These are phyloP conservation scores for Chrysosporium keratinophilum DNA, from an alignment of 2,329 filamentous ascomycete species.

Conservation along the genomic window DNA sequence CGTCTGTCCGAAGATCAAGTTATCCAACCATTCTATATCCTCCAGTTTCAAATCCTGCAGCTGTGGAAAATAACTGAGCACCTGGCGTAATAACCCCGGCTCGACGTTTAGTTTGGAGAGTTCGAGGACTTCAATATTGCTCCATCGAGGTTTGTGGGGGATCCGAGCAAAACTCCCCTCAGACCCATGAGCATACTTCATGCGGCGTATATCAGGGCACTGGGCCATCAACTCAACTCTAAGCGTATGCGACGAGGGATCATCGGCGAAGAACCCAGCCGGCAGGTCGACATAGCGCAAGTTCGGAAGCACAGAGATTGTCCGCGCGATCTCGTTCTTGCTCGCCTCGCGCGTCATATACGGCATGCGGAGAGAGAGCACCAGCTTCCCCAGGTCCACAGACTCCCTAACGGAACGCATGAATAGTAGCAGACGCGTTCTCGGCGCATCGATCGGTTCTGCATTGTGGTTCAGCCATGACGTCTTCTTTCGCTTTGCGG, in stretches of 20 bases:
- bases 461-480: slow-evolving; percentile 66
- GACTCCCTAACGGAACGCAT: slow-evolving; percentile 74
- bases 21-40: slow-evolving; percentile 59
- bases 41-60: slow-evolving; percentile 67
- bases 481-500: slow-evolving; percentile 65
- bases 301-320: slow-evolving; percentile 73
- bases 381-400: slow-evolving; percentile 55
- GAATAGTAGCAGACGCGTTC: slow-evolving; percentile 64
- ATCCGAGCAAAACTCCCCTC: slow-evolving; percentile 68
- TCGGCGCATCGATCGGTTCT: slow-evolving; percentile 68
- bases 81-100: slow-evolving; percentile 49
- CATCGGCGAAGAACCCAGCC: slow-evolving; percentile 75
- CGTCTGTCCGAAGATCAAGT: slow-evolving; percentile 61
- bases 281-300: slow-evolving; percentile 84
- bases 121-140: slow-evolving; percentile 35
- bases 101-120: slow-evolving; percentile 32
- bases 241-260: slow-evolving; percentile 61
- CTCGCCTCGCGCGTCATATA: slow-evolving; percentile 90
- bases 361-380: slow-evolving; percentile 74
- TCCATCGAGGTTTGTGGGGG: slow-evolving; percentile 43
- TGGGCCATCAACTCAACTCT: slow-evolving; percentile 74
- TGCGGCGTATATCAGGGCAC: slow-evolving; percentile 76
- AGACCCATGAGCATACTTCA: slow-evolving; percentile 69
- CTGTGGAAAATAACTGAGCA: slow-evolving; percentile 55
- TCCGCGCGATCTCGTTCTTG: slow-evolving; percentile 73